phyloP scores from a whole-genome alignment of 495 filamentous ascomycete genomes.

The Penicillium mononematosum region DNA sequence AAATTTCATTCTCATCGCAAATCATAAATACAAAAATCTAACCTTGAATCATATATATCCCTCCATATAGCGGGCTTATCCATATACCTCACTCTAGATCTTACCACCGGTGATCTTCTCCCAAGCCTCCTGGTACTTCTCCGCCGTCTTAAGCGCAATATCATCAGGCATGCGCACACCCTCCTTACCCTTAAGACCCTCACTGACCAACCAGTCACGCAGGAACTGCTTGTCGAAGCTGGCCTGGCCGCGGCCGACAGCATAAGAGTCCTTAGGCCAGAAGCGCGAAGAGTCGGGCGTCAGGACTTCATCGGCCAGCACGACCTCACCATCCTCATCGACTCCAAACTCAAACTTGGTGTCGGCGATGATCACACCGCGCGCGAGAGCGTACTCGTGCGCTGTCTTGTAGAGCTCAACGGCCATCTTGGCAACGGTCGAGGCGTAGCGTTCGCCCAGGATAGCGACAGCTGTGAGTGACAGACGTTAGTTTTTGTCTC shows the following conservation, averaged over 20 bases:
- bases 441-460: conserved; percentile 73
- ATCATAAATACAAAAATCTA: conserved; percentile 9
- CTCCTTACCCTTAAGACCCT: conserved; percentile 68
- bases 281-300: conserved; percentile 86
- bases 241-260: conserved; percentile 68
- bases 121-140: conserved; percentile 68
- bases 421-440: conserved; percentile 68
- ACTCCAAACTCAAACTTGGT: conserved; percentile 84
- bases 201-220: conserved; percentile 76
- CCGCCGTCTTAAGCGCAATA: conserved; percentile 59
- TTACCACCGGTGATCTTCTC: conserved; percentile 63
- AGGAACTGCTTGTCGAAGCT: conserved; percentile 93
- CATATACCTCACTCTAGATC: conserved; percentile 4
- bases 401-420: conserved; percentile 72
- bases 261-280: conserved; percentile 77
- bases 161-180: conserved; percentile 67
- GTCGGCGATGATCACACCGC: conserved; percentile 89
- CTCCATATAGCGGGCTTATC: background rate
- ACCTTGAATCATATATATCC: background rate
- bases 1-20: conserved; percentile 4
- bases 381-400: conserved; percentile 67
- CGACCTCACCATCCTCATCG: conserved; percentile 72
- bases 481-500: conserved; percentile 9
- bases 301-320: conserved; percentile 88
- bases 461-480: conserved; percentile 55